Evolutionary conservation across 176 grass and related monocot genomes (phyloP).

Genomic region (Leersia perrieri): DNA sequence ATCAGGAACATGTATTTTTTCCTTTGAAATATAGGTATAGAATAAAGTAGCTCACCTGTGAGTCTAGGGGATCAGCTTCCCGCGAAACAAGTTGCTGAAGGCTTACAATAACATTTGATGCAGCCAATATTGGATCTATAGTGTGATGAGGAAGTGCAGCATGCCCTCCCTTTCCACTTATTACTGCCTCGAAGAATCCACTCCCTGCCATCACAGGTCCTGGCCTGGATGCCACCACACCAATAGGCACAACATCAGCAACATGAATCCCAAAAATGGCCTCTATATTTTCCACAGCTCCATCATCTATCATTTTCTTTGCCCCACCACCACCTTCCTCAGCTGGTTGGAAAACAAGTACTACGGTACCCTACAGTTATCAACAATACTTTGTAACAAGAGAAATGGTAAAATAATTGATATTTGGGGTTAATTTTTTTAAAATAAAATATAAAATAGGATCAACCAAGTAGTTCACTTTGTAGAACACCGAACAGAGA

Average conservation of each 20-base stretch:
- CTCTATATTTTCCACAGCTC: slow-evolving; percentile 72
- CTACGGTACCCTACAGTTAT: slow-evolving; percentile 67
- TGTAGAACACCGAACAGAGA: not conserved
- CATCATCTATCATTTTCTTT: slow-evolving; percentile 89
- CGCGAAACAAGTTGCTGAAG: slow-evolving; percentile 91
- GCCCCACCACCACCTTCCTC: slow-evolving; percentile 84
- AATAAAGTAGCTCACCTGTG: slow-evolving; percentile 55
- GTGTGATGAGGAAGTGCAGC: slow-evolving; percentile 93
- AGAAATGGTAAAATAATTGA: not conserved
- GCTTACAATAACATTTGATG: slow-evolving; percentile 94
- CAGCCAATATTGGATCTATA: slow-evolving; percentile 94
- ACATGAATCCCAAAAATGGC: slow-evolving; percentile 85
- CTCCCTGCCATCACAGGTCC: slow-evolving; percentile 88
- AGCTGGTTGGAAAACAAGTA: slow-evolving; percentile 90
- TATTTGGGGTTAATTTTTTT: not conserved
- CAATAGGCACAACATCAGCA: slow-evolving; percentile 46
- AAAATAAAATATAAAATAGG: not conserved
- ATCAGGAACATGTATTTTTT: not conserved
- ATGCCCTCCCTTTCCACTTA: slow-evolving; percentile 91
- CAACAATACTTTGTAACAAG: not conserved
- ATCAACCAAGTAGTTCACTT: slow-evolving; percentile 12
- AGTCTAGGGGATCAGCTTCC: slow-evolving; percentile 95
- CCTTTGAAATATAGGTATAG: not conserved
- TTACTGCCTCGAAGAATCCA: slow-evolving; percentile 88
- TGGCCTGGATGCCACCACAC: slow-evolving; percentile 58